A percentile compares a stretch with the other conserved stretches of the same genome.
phyloP scores from a whole-genome alignment of 1,139 yeast species.

The Yarrowia galli region DNA sequence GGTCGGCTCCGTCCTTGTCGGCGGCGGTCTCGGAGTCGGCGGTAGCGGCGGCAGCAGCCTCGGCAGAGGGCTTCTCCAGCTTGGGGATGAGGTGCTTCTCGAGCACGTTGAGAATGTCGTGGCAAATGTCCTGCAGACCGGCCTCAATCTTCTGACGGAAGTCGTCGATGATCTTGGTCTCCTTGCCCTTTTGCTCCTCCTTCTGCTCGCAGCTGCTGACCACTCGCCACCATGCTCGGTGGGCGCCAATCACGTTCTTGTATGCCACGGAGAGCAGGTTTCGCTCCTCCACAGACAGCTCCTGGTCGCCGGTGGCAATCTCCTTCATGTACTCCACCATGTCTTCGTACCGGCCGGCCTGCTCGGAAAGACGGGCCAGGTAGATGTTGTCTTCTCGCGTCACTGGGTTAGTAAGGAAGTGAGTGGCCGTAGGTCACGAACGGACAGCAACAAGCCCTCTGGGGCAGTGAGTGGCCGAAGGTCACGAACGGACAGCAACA shows the following conservation, averaged over 20 bases:
- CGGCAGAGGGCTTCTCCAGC: slow-evolving; percentile 38
- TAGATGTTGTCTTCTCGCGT: slow-evolving; percentile 97
- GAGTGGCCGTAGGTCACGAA: slow-evolving; percentile 1
- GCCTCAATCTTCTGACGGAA: slow-evolving; percentile 94
- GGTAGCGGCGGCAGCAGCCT: no score
- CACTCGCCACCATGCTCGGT: slow-evolving; percentile 99
- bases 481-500: no score
- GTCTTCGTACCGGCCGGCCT: slow-evolving; percentile 99
- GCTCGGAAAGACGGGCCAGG: slow-evolving; percentile 98
- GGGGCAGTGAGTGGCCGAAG: no score
- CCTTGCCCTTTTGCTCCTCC: slow-evolving; percentile 96
- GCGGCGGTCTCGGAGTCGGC: neutral
- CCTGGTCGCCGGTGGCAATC: slow-evolving; percentile 95
- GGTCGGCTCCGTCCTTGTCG: slow-evolving; percentile 15
- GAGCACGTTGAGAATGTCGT: slow-evolving; percentile 87
- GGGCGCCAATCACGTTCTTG: slow-evolving; percentile 98
- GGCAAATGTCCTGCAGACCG: slow-evolving; percentile 93
- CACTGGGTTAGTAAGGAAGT: slow-evolving; percentile 39
- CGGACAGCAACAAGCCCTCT: neutral
- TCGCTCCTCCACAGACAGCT: slow-evolving; percentile 96
- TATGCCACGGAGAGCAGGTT: slow-evolving; percentile 96
- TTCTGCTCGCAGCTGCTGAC: slow-evolving; percentile 97
- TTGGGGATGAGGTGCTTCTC: slow-evolving; percentile 84
- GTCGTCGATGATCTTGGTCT: slow-evolving; percentile 87
- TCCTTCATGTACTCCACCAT: slow-evolving; percentile 96